phyloP scores from a whole-genome alignment of 2,329 filamentous ascomycete species.

The Aspergillus neotritici region DNA sequence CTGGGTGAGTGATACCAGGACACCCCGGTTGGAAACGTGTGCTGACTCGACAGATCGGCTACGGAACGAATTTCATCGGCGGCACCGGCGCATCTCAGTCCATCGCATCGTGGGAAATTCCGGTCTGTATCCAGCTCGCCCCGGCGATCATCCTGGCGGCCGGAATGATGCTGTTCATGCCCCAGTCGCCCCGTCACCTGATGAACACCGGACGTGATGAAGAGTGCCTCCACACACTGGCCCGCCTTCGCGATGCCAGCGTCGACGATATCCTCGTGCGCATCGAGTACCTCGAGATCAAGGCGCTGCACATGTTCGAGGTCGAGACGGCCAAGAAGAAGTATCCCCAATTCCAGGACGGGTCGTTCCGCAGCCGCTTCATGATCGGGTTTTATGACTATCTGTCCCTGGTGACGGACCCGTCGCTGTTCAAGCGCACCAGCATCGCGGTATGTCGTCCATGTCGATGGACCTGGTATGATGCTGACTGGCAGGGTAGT shows the following conservation, averaged over 20 bases:
- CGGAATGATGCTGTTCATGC: constrained; percentile 70
- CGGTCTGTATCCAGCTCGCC: constrained; percentile 64
- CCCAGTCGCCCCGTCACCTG: constrained; percentile 69
- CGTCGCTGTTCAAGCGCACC: constrained; percentile 33
- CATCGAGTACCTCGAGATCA: constrained; percentile 73
- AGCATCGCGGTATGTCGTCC: constrained; percentile 37
- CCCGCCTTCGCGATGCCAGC: constrained; percentile 58
- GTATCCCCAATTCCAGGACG: constrained; percentile 60
- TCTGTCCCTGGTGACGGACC: constrained; percentile 28
- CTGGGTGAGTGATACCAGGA: constrained; percentile 26
- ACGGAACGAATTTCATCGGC: constrained; percentile 57
- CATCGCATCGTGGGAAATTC: constrained; percentile 67
- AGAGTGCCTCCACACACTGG: constrained; percentile 60
- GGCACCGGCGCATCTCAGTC: constrained; percentile 55
- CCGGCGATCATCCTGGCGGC: constrained; percentile 61
- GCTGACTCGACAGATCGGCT: constrained; percentile 31
- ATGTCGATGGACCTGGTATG: constrained; percentile 37
- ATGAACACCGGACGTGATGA: constrained; percentile 62
- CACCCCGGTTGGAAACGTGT: neutral
- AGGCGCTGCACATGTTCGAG: constrained; percentile 69
- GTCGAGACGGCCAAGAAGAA: constrained; percentile 60
- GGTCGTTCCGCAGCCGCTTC: constrained; percentile 57
- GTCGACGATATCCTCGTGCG: constrained; percentile 64
- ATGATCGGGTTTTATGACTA: constrained; percentile 54
- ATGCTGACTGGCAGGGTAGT: constrained; percentile 61